phyloP scores from a whole-genome alignment of 2,329 filamentous ascomycete species.

The Ceratocystis harringtonii region DNA sequence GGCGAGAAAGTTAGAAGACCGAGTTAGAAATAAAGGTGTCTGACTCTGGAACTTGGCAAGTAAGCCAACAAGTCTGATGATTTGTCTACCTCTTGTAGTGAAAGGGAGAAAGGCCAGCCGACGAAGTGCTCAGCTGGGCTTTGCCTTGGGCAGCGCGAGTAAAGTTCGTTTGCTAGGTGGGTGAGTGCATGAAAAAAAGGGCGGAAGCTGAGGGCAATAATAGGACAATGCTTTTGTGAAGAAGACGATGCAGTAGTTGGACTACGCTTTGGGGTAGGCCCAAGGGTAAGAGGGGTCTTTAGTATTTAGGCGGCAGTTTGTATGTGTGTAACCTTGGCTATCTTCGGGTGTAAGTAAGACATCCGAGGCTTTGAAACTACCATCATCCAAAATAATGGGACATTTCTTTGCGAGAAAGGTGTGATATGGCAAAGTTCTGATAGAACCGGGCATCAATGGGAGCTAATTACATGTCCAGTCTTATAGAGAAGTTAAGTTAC shows the following conservation, averaged over 20 bases:
- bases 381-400: not conserved
- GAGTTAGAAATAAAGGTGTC: not conserved
- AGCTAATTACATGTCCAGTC: no score
- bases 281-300: no score
- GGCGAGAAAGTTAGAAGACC: not conserved
- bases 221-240: not conserved
- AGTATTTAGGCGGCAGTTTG: not conserved
- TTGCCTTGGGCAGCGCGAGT: not conserved
- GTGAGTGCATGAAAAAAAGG: not conserved
- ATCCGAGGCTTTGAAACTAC: not conserved
- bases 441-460: no score
- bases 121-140: not conserved
- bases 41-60: not conserved
- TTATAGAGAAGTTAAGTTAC: no score
- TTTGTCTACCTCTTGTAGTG: not conserved
- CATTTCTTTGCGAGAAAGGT: no score
- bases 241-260: not conserved
- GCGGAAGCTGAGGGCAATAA: not conserved
- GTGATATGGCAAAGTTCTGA: no score
- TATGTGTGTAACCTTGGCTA: not conserved
- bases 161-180: not conserved
- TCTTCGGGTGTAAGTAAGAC: not conserved
- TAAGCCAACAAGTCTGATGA: not conserved
- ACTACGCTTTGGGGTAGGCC: not conserved
- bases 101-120: no score